Conservation (phyloP, 169 alveolate species). For the Plasmodium chabaudi region DNA sequence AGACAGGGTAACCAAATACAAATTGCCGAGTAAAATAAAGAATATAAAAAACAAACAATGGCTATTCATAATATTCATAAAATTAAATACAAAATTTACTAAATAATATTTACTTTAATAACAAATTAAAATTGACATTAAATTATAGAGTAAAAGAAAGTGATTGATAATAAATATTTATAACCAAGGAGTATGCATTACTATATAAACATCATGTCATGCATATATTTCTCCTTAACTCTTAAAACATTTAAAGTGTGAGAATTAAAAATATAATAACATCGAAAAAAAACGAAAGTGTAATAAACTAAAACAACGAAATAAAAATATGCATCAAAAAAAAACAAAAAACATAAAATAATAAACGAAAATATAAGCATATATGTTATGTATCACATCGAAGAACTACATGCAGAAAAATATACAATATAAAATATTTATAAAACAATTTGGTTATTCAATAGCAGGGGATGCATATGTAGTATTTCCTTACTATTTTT, state of each 20-base stretch:
- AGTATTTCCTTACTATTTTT: constrained; percentile 11
- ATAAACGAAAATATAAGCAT: constrained; percentile 4
- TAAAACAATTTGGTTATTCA: constrained; percentile 3
- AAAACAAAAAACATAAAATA: constrained; percentile 5
- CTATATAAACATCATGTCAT: too few species aligned
- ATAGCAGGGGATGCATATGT: neutral
- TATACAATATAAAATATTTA: constrained; percentile 32
- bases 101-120: constrained; percentile 25
- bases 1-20: neutral
- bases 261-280: constrained; percentile 39
- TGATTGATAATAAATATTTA: constrained; percentile 11
- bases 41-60: neutral
- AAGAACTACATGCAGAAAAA: constrained; percentile 39
- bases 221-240: neutral
- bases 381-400: constrained; percentile 9
- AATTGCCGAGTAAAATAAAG: neutral
- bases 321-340: constrained; percentile 18
- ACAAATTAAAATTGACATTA: constrained; percentile 39
- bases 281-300: constrained; percentile 13
- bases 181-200: too few species aligned
- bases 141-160: constrained; percentile 10
- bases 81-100: constrained; percentile 15
- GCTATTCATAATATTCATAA: constrained; percentile 22
- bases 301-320: neutral
- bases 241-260: constrained; percentile 33